These are phyloP conservation scores for Climacium dendroides DNA, from an alignment of 225 moss, liverwort and hornwort species.

Conservation along the genomic window DNA sequence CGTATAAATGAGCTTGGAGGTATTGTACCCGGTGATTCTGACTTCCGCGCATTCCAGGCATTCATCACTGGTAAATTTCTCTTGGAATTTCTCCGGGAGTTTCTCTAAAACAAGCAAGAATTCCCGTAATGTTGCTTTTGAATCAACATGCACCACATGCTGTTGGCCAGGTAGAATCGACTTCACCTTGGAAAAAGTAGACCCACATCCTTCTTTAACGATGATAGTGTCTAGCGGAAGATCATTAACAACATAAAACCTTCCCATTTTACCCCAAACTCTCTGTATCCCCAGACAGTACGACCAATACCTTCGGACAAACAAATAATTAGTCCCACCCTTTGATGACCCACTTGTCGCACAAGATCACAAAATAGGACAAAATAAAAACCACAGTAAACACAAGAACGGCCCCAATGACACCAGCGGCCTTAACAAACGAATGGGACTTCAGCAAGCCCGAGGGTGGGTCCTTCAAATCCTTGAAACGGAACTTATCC, in stretches of 20 bases:
- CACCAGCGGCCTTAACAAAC: neutral
- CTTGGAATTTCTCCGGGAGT: too few relatives aligned
- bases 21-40: neutral
- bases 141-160: fast-evolving
- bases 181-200: too few relatives aligned
- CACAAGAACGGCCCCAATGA: neutral
- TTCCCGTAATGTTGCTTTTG: neutral
- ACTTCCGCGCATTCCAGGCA: neutral
- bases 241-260: neutral
- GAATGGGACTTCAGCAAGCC: neutral
- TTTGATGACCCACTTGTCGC: neutral
- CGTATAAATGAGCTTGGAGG: fast-evolving
- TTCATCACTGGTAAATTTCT: neutral
- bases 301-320: neutral
- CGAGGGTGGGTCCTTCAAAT: neutral
- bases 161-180: neutral
- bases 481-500: neutral
- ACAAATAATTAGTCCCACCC: neutral
- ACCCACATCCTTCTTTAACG: neutral
- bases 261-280: neutral
- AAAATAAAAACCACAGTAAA: neutral
- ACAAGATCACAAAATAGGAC: slow-evolving; percentile 9
- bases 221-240: fast-evolving
- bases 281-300: neutral
- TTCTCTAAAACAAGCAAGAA: neutral